phyloP scores from a whole-genome alignment of 2,329 filamentous ascomycete species.

The Pochonia chlamydosporia region DNA sequence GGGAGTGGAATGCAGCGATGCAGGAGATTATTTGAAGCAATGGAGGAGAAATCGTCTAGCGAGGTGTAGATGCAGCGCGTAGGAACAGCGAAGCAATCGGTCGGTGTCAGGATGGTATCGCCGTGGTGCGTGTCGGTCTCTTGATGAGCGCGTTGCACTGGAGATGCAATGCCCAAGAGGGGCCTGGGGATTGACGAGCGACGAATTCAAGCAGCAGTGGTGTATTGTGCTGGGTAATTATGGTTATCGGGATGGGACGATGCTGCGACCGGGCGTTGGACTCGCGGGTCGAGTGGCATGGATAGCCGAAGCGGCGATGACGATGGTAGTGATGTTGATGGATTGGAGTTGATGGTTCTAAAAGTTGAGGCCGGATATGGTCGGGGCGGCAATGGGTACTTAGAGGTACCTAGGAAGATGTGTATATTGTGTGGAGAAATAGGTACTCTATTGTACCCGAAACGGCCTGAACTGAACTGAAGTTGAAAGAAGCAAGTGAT shows the following conservation, averaged over 20 bases:
- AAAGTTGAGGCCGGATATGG: not conserved
- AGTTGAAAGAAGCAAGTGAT: no score
- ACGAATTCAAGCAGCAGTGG: no score
- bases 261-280: no score
- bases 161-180: no score
- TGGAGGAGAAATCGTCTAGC: not conserved
- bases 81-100: not conserved
- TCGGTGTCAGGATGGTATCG: not conserved
- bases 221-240: no score
- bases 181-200: no score
- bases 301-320: not conserved
- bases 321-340: not conserved
- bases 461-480: no score
- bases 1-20: not conserved
- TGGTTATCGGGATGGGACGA: no score
- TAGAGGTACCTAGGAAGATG: not conserved
- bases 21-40: not conserved
- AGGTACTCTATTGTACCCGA: not conserved
- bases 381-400: not conserved
- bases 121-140: not conserved
- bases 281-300: not conserved
- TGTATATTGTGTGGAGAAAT: not conserved
- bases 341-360: not conserved
- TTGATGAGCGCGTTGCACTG: no score
- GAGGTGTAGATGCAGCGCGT: not conserved